These are phyloP conservation scores for Pterulicium gracile DNA, from an alignment of 1,284 basidiomycete species.

Conservation along the genomic window DNA sequence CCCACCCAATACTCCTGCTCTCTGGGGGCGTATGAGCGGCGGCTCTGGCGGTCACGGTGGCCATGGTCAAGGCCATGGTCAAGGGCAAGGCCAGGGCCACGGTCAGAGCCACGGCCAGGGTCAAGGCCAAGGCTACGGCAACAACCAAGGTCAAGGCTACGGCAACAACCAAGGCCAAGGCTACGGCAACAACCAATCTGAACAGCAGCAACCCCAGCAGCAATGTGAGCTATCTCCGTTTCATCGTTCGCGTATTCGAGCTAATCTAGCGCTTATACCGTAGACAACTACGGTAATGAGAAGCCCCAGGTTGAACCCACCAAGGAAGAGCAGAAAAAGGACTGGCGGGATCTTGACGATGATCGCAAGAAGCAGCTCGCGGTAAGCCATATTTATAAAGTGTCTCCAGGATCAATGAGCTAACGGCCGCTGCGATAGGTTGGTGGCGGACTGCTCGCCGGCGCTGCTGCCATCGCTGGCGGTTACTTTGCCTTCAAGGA, in stretches of 20 bases:
- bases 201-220: conserved; percentile 10
- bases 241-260: conserved; percentile 5
- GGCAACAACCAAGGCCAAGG: conserved; percentile 19
- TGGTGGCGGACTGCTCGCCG: conserved; percentile 51
- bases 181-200: too few relatives aligned
- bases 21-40: conserved; percentile 48
- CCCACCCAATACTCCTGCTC: conserved; percentile 46
- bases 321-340: conserved; percentile 39
- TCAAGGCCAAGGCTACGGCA: conserved; percentile 16
- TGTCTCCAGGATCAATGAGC: background rate
- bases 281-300: conserved; percentile 10
- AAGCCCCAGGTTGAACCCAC: conserved; percentile 25
- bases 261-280: conserved; percentile 9
- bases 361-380: conserved; percentile 47
- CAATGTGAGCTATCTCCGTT: conserved; percentile 4
- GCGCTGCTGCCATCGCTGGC: conserved; percentile 36
- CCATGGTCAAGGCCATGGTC: conserved; percentile 18
- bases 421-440: conserved; percentile 27
- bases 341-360: conserved; percentile 46
- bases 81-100: conserved; percentile 20
- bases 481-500: conserved; percentile 43
- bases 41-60: conserved; percentile 19
- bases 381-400: conserved; percentile 23
- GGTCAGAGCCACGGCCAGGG: conserved; percentile 18
- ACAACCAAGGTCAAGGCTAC: conserved; percentile 21